These are phyloP conservation scores for Nicotiana noctiflora DNA, from an alignment of 257 asterid species.

Conservation along the genomic window DNA sequence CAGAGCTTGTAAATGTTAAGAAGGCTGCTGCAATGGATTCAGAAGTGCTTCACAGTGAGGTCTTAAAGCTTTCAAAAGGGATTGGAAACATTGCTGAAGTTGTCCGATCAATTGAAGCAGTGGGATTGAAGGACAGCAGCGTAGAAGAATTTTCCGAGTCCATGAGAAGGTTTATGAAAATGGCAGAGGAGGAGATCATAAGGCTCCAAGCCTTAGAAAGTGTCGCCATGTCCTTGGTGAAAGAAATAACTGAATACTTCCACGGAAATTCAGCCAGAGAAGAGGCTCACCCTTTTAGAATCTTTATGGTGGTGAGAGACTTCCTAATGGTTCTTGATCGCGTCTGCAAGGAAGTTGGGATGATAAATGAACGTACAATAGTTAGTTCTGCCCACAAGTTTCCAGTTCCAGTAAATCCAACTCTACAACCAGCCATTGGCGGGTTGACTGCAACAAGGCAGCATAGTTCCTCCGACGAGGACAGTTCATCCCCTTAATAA, in stretches of 20 bases:
- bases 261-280: constrained; percentile 90
- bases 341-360: constrained; percentile 89
- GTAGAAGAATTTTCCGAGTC: constrained; percentile 37
- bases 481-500: constrained; percentile 28
- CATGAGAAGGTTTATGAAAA: constrained; percentile 43
- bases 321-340: constrained; percentile 71
- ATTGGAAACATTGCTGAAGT: constrained; percentile 44
- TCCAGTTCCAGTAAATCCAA: constrained; percentile 89
- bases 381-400: constrained; percentile 69
- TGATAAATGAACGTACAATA: constrained; percentile 71
- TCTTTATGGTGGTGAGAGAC: constrained; percentile 90
- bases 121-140: constrained; percentile 21
- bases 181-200: constrained; percentile 75
- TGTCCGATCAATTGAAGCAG: constrained; percentile 26
- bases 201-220: constrained; percentile 85
- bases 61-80: constrained; percentile 68
- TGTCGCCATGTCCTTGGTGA: constrained; percentile 63
- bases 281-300: constrained; percentile 91
- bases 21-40: constrained; percentile 96
- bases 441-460: constrained; percentile 32
- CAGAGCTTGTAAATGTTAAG: constrained; percentile 74
- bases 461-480: constrained; percentile 44
- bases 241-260: constrained; percentile 92
- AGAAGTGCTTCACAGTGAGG: constrained; percentile 69
- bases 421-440: constrained; percentile 47